Evolutionary conservation across 805 yeast genomes (phyloP), one percentile per base, ranked within the genome.

Genomic region (Nakazawaea wyomingensis): DNA sequence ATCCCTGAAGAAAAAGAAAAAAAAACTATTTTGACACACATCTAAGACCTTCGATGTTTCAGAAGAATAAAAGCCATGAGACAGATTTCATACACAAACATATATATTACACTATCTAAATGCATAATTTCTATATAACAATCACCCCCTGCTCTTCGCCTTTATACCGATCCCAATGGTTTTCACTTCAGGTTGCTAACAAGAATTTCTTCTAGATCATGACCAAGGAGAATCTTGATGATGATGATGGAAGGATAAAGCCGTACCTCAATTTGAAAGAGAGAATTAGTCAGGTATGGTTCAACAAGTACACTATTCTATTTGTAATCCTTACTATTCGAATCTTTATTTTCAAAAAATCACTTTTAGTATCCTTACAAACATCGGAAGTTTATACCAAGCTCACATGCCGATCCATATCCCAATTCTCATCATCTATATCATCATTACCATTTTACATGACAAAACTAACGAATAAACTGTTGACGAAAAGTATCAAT

Each of bases 261-360:
- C 24, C 66, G 5, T 80, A 74, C 53, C 61, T 83, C 30, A 67
- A 66, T 34, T 56, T 78, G 3, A 54, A 59, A 16, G 89, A 82
- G 46, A 56, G 75, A 37, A 50, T 83, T 5, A 71, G 85, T 3
- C 93, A 85, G 53, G 59, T 75, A 7, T 78, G 85, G 78, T 54
- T 85, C 17, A 85, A 87, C 54, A 73, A 78, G 45, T 77, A 75
- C 54, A 72, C 95, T 0, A 46, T 89, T 1, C 54, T 77, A 1
- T 45, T 82, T 11, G 50, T 76, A 0, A 57, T 91, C 2, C 65
- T 83, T 8, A 62, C 80, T 1, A 48, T 85, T 3, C 88, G 88
- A 53, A 52, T 90, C 2, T 50, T 68, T 3, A 55, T 89, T 1
- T 85, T 89, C 52, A 64, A 71, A 16, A 55, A 49, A 4, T 66